Evolutionary conservation across 495 filamentous ascomycete species (phyloP).

Genomic region (Cercophora newfieldiana): DNA sequence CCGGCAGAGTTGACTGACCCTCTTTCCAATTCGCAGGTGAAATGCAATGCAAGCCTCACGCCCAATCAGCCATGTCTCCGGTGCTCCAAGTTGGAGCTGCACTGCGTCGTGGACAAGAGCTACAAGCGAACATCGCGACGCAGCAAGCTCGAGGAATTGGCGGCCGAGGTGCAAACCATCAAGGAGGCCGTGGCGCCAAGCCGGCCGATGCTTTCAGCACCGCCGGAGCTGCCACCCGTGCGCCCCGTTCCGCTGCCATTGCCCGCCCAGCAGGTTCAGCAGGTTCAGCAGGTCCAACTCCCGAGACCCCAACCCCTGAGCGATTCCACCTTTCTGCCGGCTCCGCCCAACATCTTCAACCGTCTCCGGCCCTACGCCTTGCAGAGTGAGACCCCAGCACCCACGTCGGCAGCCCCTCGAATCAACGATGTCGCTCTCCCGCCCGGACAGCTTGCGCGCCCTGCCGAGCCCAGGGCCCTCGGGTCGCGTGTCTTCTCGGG

Average conservation of each 20-base stretch:
- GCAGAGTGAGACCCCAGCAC: conserved; percentile 16
- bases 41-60: conserved; percentile 45
- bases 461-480: conserved; percentile 40
- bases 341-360: conserved; percentile 20
- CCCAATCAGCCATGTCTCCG: conserved; percentile 43
- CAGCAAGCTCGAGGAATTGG: conserved; percentile 48
- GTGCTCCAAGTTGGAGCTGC: conserved; percentile 45
- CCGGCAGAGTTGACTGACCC: conserved; percentile 3
- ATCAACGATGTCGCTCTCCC: conserved; percentile 14
- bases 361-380: conserved; percentile 17
- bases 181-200: conserved; percentile 42
- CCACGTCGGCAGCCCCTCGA: conserved; percentile 10
- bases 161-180: conserved; percentile 46
- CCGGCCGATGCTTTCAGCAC: conserved; percentile 3
- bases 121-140: conserved; percentile 46
- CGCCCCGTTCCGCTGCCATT: conserved; percentile 17
- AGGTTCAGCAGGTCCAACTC: not conserved
- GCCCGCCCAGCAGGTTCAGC: conserved; percentile 11
- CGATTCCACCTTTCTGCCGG: conserved; percentile 17
- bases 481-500: conserved; percentile 48
- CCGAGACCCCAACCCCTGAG: not conserved
- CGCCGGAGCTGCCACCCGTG: conserved; percentile 20
- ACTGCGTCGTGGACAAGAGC: conserved; percentile 47
- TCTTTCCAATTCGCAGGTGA: conserved; percentile 33
- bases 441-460: conserved; percentile 13